Evolutionary conservation across 371 early-diverging fungal species (phyloP), one percentile per base, ranked within the genome.

Genomic region (Mucor indicus): DNA sequence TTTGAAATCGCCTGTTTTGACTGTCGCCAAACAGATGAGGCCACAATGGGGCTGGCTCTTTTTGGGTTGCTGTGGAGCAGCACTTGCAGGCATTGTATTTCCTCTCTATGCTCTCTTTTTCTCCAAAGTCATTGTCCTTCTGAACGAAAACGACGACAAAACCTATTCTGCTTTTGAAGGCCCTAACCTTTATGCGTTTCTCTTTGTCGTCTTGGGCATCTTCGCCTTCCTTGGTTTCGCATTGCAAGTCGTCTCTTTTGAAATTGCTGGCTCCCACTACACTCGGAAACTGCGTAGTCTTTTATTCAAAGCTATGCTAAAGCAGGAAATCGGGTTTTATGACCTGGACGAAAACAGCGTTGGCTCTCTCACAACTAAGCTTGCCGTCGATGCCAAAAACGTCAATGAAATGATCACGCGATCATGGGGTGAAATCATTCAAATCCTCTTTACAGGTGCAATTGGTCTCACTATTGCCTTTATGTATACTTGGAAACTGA

Each of bases 281-380:
- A 84, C 85, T 6, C 57, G 63, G 13, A 69, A 82, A 21, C 44
- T 88, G 17, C 70, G 89, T 11, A 57, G 59, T n/a, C 38, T 48
- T 41, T 32, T 75, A 0, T 87, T 89, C 59, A 49, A 61, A 10
- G 65, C 81, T 3, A 67, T 84, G 32, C 55, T 87, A 44, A 52
- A 72, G 16, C 95, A 94, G 66, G 92, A 94, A 35, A 84, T 92
- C 47, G 85, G 68, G 1, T 95, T 80, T 63, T 95, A 90, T 65
- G 95, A 95, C 66, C 67, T 75, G n/a, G 83, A 84, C 24, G 73
- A 77, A 36, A 81, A 94, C 64, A 77, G 72, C 22, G 79, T 83
- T 5, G 94, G 96, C 27, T 83, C 82, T 16, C 63, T 95, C 30
- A 81, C 90, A 1, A 66, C 91, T 10, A 78, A 81, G 23, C 75